Evolutionary conservation across 345 rosid genomes (phyloP), one percentile per base, ranked within the genome.

Genomic region (Physaria fendleri): DNA sequence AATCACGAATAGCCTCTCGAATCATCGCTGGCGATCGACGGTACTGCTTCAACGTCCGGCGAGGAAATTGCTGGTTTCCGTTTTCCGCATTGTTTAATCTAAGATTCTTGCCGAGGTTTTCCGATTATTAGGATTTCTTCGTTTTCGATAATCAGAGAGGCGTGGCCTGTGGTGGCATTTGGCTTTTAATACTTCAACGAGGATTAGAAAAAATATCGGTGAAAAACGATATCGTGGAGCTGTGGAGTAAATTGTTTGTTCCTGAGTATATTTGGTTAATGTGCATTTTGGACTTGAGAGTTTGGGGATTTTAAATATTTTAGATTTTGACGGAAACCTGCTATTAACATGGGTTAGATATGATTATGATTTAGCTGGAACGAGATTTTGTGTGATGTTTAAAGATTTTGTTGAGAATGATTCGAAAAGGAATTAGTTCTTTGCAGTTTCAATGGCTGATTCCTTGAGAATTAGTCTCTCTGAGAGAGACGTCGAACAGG

Each of bases 401-500:
- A 37, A 44, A 30, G 34, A 34, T 48, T 71, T 66, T 48, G 68
- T 55, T 47, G 68, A 73, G 59, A 65, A 68, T 71, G 69, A 69
- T 60, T 72, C 84, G 64, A 77, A 84, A 81, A 78, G 85, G 76
- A 68, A 59, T 73, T 76, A 71, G 65, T 50, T 76, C 28, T 61
- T 63, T 72, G 59, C 69, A 63, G 62, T 73, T 85, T 76, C 85
- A 83, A 85, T 88, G 93, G 83, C 88, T 80, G 96, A 80, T 77
- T 28, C 82, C 70, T 80, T 76, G 73, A 80, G 75, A 76, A 65
- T 40, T 66, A 80, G 79, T 80, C 78, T 71, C 68, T 69, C 82
- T 67, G 91, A 84, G 68, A 84, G 85, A 84, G 91, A 82, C 65
- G 74, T 84, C 52, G 91, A 89, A 38, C 97, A 84, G 97, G 97